These are phyloP conservation scores for Ambrosiella cleistominuta DNA, from an alignment of 2,329 filamentous ascomycete species.

Conservation along the genomic window DNA sequence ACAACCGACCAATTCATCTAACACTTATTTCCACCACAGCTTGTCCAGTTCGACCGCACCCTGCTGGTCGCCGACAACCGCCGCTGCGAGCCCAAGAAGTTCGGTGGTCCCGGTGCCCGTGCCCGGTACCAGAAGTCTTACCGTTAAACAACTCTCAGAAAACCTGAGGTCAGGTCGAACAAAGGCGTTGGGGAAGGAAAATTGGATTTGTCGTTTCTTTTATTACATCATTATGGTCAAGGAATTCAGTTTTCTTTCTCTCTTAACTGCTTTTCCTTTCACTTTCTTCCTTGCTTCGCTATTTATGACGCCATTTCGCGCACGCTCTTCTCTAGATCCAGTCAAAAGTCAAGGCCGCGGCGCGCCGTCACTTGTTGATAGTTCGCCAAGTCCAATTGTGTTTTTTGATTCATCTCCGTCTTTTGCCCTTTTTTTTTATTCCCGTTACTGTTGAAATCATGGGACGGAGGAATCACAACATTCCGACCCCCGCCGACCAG, in stretches of 20 bases:
- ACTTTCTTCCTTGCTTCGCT: constrained; percentile 6
- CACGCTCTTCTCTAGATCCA: neutral
- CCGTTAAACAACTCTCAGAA: constrained; percentile 48
- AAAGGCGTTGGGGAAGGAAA: constrained; percentile 14
- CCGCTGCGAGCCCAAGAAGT: constrained; percentile 98
- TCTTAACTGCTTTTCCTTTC: constrained; percentile 13
- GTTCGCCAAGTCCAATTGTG: neutral
- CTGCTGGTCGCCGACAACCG: constrained; percentile 98
- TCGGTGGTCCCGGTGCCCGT: constrained; percentile 82
- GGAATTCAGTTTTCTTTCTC: constrained; percentile 14
- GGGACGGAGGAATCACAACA: neutral
- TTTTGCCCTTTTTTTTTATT: neutral
- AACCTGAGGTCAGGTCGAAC: constrained; percentile 12
- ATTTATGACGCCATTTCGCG: neutral
- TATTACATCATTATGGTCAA: constrained; percentile 14
- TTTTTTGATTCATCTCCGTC: neutral
- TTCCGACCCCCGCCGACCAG: neutral
- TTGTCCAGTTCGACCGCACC: constrained; percentile 90
- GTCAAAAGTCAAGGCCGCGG: constrained; percentile 4
- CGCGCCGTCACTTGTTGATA: neutral
- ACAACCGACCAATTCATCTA: too few relatives aligned
- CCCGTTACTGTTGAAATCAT: neutral
- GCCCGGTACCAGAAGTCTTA: constrained; percentile 98
- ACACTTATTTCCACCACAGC: constrained; percentile 38
- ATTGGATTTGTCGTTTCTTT: constrained; percentile 14